Evolutionary conservation across 768 basidiomycete species (phyloP).

Genomic region (Sarcomyxa edulis): DNA sequence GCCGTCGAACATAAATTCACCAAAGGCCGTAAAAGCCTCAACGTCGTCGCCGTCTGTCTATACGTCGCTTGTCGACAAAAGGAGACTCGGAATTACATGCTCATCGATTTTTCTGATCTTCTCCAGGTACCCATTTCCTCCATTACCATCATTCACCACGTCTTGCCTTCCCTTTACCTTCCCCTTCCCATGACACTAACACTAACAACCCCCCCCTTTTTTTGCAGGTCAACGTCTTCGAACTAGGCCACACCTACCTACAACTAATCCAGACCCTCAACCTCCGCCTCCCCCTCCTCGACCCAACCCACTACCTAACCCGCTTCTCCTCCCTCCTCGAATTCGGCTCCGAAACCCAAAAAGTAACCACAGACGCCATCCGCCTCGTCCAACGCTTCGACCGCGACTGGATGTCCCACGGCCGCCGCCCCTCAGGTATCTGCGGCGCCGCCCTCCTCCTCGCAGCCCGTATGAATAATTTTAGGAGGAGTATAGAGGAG

Average conservation of each 20-base stretch:
- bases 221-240: conserved; percentile 96
- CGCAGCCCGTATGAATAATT: conserved; percentile 98
- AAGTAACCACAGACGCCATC: conserved; percentile 88
- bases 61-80: conserved; percentile 92
- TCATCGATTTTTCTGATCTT: conserved; percentile 98
- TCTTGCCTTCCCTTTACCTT: conserved; percentile 1
- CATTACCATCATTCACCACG: too few species aligned
- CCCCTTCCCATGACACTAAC: neutral
- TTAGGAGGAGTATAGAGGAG: conserved; percentile 87
- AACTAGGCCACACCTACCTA: conserved; percentile 93
- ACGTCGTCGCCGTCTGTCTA: conserved; percentile 93
- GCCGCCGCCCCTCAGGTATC: conserved; percentile 93
- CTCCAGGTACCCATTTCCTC: conserved; percentile 69
- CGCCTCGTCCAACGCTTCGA: conserved; percentile 92
- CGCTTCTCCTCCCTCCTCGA: conserved; percentile 93
- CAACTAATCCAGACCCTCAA: conserved; percentile 88
- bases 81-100: conserved; percentile 91
- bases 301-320: conserved; percentile 95
- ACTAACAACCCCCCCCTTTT: neutral
- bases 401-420: conserved; percentile 96
- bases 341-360: conserved; percentile 91
- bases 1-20: conserved; percentile 94
- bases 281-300: conserved; percentile 81
- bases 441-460: conserved; percentile 94
- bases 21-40: conserved; percentile 86